Conservation (phyloP, 1,284 basidiomycete genomes). For the Leccinum insolens region DNA sequence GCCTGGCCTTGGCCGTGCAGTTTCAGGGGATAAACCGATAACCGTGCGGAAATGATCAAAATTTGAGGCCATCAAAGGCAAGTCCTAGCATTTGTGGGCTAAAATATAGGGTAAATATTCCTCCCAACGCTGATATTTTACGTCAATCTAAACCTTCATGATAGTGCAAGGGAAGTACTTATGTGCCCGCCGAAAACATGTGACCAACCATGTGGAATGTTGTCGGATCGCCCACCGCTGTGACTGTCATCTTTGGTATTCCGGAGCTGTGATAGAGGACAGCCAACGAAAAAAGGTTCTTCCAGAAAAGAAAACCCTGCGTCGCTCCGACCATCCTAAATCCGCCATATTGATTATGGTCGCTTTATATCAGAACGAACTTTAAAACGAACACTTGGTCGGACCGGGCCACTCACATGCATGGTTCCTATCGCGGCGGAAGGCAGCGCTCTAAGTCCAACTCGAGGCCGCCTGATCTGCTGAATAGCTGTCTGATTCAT, state of each 20-base stretch:
- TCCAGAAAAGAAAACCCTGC: neutral
- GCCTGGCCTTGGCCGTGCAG: neutral
- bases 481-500: neutral
- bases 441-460: neutral
- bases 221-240: no score
- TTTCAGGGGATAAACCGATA: neutral
- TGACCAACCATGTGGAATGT: neutral
- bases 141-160: neutral
- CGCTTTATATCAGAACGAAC: neutral
- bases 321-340: neutral
- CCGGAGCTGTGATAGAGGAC: neutral
- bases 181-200: neutral
- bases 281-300: neutral
- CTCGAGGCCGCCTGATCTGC: neutral
- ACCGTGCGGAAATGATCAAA: neutral
- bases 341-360: neutral
- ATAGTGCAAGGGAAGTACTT: neutral
- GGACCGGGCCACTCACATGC: neutral
- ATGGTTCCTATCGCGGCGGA: neutral
- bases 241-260: neutral
- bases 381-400: neutral
- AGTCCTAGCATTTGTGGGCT: no score
- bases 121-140: neutral
- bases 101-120: neutral
- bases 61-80: neutral